Conservation (phyloP, 257 asterid species). For the Petunia secreta region DNA sequence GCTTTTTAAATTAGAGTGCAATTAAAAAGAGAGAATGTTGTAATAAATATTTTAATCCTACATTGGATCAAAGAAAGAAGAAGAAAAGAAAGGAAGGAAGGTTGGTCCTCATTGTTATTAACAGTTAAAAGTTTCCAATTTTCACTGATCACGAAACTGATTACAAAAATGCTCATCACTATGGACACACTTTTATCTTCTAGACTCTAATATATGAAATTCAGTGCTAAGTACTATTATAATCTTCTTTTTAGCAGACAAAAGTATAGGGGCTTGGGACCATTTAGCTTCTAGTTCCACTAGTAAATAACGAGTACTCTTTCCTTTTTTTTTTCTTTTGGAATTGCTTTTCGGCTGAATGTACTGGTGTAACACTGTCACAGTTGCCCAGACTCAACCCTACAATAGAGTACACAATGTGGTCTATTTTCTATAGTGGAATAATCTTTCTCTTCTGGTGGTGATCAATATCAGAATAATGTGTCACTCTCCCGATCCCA, state of each 20-base stretch:
- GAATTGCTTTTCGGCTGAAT: neutral
- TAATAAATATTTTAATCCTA: neutral
- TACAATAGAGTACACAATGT: neutral
- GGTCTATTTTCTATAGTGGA: neutral
- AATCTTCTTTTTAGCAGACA: conserved; percentile 1
- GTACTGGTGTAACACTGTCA: neutral
- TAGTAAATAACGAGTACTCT: neutral
- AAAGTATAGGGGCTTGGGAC: conserved; percentile 23
- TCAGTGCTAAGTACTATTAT: conserved; percentile 26
- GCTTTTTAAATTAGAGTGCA: neutral
- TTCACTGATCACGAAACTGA: conserved; percentile 29
- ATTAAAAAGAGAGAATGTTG: conserved; percentile 42
- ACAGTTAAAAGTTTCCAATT: neutral
- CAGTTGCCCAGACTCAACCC: neutral
- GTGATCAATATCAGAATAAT: neutral
- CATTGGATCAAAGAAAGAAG: conserved; percentile 14
- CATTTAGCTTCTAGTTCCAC: neutral
- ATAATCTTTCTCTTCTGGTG: neutral
- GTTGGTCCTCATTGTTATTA: neutral
- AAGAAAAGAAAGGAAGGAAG: conserved; percentile 17
- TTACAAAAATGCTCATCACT: neutral
- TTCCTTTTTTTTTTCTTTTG: neutral
- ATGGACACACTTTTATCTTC: neutral
- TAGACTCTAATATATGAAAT: neutral
- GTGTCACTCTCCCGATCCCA: conserved; percentile 20